These are phyloP conservation scores for Colletotrichum noveboracense DNA, from an alignment of 2,329 filamentous ascomycete species.

Conservation along the genomic window DNA sequence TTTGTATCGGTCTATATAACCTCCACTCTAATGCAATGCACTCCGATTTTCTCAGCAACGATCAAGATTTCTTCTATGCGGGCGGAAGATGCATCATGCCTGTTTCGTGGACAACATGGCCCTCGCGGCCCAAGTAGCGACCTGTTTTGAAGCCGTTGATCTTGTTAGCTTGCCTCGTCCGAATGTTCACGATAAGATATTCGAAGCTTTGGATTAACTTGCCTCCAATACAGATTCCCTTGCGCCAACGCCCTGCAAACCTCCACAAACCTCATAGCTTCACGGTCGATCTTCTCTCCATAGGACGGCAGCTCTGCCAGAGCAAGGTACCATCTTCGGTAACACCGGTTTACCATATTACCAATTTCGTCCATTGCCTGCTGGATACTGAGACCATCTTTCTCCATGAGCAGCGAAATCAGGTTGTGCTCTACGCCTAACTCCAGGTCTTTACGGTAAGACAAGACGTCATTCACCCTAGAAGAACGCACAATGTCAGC, in stretches of 20 bases:
- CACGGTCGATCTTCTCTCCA: not conserved
- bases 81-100: not conserved
- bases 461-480: not conserved
- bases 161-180: not conserved
- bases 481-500: not conserved
- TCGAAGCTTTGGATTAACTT: not conserved
- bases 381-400: not conserved
- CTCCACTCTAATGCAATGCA: not conserved
- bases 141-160: not conserved
- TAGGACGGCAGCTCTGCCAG: not conserved
- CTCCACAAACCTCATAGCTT: not conserved
- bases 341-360: not conserved
- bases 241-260: not conserved
- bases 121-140: not conserved
- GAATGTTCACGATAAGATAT: not conserved
- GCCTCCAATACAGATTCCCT: not conserved
- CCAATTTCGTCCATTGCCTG: not conserved
- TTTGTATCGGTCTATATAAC: not conserved
- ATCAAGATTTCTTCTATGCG: conserved; percentile 44
- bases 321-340: not conserved
- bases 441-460: not conserved
- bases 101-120: not conserved
- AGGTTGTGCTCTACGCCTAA: not conserved
- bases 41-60: conserved; percentile 29
- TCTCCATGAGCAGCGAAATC: not conserved